Evolutionary conservation across 2,329 filamentous ascomycete genomes (phyloP), one percentile per base, ranked within the genome.

Genomic region (Talaromyces sp.): DNA sequence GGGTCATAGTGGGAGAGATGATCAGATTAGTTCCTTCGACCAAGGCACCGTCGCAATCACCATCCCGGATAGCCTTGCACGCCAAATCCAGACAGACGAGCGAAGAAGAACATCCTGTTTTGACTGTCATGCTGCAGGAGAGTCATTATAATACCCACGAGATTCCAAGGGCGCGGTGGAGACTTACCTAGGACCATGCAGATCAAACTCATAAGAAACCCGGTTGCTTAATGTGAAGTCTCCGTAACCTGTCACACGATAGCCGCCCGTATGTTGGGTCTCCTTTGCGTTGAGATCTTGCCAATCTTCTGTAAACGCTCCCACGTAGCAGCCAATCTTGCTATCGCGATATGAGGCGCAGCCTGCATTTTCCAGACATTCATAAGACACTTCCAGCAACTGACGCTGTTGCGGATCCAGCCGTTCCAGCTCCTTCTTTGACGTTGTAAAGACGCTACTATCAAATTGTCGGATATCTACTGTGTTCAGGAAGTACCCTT

Each of bases 101-200:
- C 24, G 70, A 73, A 2, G 70, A 69, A 0, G 73, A 75, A 49
- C 74, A 76, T 13, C 71, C 75, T 7, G 75, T 76, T 30, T 75
- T 69, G 20, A 76, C 58, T 1, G 65, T 68, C 36, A 68, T 57
- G 33, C 62, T 65, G 0, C 5, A 27, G 24, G 24, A 27, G 9
- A 4, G 9, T 22, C 2, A 13, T 36, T 16, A n/a, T n/a, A 37
- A 16, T 8, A 17, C 29, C 19, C 14, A 49, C 29, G 14, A 3
- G 9, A 9, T 27, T 27, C 4, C 9, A 4, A 5, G 24, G 9
- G 9, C 24, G 24, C n/a, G 6, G 30, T 17, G 6, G 16, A 9
- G 8, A 11, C 43, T 16, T 14, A 55, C 47, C 48, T 55, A 11
- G 49, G 63, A 4, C 68, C 66, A 14, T 47, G 46, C 3, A 70